phyloP scores from a whole-genome alignment of 257 asterid genomes.

The Fraxinus excelsior region DNA sequence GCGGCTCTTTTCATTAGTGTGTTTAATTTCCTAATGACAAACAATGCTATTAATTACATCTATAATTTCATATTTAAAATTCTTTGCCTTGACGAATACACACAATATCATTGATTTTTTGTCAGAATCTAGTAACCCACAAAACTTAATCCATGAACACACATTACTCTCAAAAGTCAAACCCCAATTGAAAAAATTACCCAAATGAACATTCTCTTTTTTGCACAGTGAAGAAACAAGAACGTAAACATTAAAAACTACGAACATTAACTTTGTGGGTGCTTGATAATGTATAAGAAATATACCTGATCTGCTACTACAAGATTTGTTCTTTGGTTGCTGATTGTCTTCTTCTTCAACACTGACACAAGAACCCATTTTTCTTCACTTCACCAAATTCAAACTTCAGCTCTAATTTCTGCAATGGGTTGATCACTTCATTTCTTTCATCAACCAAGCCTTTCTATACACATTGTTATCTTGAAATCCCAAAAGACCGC shows the following conservation, averaged over 20 bases:
- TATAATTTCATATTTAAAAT: not conserved
- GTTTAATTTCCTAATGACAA: not conserved
- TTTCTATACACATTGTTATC: slow-evolving; percentile 1
- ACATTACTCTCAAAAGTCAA: not conserved
- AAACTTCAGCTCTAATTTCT: slow-evolving; percentile 37
- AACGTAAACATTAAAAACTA: slow-evolving; percentile 16
- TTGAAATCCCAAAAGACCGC: slow-evolving; percentile 22
- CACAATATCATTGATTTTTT: not conserved
- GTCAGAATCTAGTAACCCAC: not conserved
- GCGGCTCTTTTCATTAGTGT: not conserved
- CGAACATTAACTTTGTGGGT: not conserved
- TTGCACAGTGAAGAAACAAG: not conserved
- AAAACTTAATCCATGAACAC: not conserved
- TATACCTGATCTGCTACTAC: slow-evolving; percentile 37
- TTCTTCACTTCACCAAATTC: slow-evolving; percentile 35
- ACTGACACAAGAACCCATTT: slow-evolving; percentile 70
- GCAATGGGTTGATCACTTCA: slow-evolving; percentile 17
- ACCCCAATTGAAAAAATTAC: not conserved
- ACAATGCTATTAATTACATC: not conserved
- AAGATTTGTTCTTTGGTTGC: slow-evolving; percentile 34
- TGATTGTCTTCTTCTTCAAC: slow-evolving; percentile 34
- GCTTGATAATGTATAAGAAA: not conserved
- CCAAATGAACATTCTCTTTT: not conserved
- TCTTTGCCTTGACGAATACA: not conserved
- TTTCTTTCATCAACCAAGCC: slow-evolving; percentile 10